Percentiles rank a stretch among this genome's conserved stretches.
Evolutionary conservation across 106 monocot genomes (phyloP).

Genomic region (Chionographis japonica): DNA sequence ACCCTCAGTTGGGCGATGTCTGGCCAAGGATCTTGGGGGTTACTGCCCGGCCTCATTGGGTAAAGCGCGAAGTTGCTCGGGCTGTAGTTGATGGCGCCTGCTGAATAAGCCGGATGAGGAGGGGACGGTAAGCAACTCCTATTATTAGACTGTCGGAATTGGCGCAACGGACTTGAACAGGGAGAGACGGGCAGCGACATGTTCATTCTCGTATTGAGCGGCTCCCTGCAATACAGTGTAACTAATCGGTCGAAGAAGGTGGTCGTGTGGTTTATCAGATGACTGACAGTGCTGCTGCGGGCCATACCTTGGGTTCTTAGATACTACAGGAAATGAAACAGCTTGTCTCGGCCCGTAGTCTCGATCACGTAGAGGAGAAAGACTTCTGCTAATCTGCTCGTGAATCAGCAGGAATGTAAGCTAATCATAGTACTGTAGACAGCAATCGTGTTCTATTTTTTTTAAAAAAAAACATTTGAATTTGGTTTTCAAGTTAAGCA

Average conservation of each 20-base stretch:
- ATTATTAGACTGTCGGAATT: constrained; percentile 53
- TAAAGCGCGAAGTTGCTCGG: constrained; percentile 23
- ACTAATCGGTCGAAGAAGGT: not conserved
- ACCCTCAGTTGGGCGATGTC: constrained; percentile 22
- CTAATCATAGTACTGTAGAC: not conserved
- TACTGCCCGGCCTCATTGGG: constrained; percentile 9
- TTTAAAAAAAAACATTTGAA: no score
- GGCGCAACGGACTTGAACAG: constrained; percentile 71
- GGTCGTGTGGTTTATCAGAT: not conserved
- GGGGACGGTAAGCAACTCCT: constrained; percentile 69
- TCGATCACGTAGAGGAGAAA: constrained; percentile 51
- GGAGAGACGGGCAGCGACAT: constrained; percentile 73
- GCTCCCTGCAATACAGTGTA: constrained; percentile 28
- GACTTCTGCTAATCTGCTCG: constrained; percentile 36
- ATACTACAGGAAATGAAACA: constrained; percentile 19
- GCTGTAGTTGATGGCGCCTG: constrained; percentile 38
- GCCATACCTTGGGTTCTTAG: constrained; percentile 33
- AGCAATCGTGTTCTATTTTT: no score
- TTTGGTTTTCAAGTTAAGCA: no score
- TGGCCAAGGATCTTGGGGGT: constrained; percentile 28
- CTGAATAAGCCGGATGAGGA: constrained; percentile 46
- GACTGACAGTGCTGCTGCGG: not conserved
- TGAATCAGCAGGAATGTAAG: constrained; percentile 5
- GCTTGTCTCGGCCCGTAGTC: constrained; percentile 20
- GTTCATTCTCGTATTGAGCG: constrained; percentile 38